Percentiles rank a stretch among this genome's conserved stretches.
phyloP scores from a whole-genome alignment of 176 grass and related monocot genomes.

The Cocos nucifera region DNA sequence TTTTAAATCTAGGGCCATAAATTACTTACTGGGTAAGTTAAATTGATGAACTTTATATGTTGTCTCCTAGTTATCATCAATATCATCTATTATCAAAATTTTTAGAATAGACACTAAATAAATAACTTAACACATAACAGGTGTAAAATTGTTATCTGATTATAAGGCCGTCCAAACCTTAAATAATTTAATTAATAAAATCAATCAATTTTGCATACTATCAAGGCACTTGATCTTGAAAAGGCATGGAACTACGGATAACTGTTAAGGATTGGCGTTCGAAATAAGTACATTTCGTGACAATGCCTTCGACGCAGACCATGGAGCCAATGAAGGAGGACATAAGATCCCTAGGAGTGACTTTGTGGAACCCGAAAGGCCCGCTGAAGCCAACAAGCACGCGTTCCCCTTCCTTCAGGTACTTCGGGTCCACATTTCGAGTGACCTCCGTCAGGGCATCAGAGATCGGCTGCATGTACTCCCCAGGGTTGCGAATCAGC shows the following conservation, averaged over 20 bases:
- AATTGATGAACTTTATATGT: too few relatives aligned
- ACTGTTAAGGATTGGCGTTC: background rate
- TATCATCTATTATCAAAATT: too few relatives aligned
- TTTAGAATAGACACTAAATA: too few relatives aligned
- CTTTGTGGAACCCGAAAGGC: constrained; percentile 85
- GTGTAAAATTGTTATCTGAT: too few relatives aligned
- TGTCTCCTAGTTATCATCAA: too few relatives aligned
- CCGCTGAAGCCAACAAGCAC: constrained; percentile 85
- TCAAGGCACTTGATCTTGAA: background rate
- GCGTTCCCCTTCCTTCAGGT: constrained; percentile 72
- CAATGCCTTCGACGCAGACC: constrained; percentile 96
- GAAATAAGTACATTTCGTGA: constrained; percentile 78
- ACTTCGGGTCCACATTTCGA: constrained; percentile 63
- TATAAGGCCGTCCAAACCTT: too few relatives aligned
- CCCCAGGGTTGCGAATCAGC: constrained; percentile 70
- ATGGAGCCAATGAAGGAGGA: constrained; percentile 94
- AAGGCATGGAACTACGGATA: background rate
- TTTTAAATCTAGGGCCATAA: too few relatives aligned
- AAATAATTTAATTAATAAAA: too few relatives aligned
- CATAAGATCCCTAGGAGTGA: constrained; percentile 97
- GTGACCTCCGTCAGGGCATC: constrained; percentile 84
- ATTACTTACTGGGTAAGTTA: too few relatives aligned
- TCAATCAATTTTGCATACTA: too few relatives aligned
- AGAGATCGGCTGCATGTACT: constrained; percentile 81
- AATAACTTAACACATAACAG: too few relatives aligned